Evolutionary conservation across 177 flowering plant genomes (phyloP).

Genomic region (Vitis hybrid): DNA sequence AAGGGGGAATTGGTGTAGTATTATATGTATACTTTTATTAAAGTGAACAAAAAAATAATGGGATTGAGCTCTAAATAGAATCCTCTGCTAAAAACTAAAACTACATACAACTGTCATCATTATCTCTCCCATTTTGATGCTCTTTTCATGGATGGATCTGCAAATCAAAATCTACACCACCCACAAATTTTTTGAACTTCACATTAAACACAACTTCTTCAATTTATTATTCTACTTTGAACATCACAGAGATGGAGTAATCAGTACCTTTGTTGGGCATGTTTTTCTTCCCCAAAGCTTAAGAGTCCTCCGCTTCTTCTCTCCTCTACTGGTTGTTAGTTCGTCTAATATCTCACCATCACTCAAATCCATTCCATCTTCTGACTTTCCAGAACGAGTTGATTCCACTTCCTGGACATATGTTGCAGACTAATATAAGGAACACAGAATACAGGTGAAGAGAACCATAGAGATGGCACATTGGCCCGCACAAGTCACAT

Average conservation of each 20-base stretch:
- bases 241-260: neutral
- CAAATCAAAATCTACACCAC: too few species aligned
- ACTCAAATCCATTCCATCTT: constrained; percentile 26
- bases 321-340: constrained; percentile 39
- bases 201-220: too few species aligned
- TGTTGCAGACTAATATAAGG: neutral
- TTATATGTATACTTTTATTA: too few species aligned
- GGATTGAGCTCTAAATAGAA: too few species aligned
- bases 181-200: too few species aligned
- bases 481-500: neutral
- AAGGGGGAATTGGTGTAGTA: too few species aligned
- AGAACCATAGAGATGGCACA: too few species aligned
- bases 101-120: too few species aligned
- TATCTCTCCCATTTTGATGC: too few species aligned
- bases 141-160: too few species aligned
- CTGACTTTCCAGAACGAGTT: constrained; percentile 16
- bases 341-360: constrained; percentile 74
- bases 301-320: neutral
- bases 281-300: neutral
- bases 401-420: constrained; percentile 35
- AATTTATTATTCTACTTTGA: neutral
- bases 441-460: neutral
- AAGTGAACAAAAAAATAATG: too few species aligned
- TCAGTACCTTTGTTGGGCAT: neutral
- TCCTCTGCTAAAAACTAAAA: too few species aligned